Base-by-base conservation (phyloP, 2,329 filamentous ascomycete species). In the Fusarium coffeatum region DNA sequence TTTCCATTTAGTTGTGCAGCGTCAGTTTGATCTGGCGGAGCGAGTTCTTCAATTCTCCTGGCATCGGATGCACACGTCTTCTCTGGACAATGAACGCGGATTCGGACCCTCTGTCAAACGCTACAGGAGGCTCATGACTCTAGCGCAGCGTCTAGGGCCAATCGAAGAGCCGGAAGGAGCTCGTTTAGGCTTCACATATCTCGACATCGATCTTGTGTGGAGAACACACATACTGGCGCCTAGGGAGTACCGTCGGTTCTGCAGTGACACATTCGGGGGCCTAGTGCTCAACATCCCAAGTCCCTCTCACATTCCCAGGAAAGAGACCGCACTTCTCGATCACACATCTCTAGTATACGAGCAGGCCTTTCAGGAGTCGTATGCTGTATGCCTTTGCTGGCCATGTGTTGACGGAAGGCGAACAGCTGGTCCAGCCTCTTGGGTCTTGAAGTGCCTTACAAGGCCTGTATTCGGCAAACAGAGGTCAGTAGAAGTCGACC, bases 141-240 rank as follows among this genome's bases (percentile, higher is more conserved):
- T 74, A 25, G n/a, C 48, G 11, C 57, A 32, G 20, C 63, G 46
- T 41, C 15, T 11, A 13, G 40, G 18, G 16, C 28, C 28, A 40
- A 57, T 64, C 15, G 34, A 23, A 30, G 22, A 25, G 28, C 23
- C 27, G 18, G 25, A 42, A 22, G 32, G 18, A n/a, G 40, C 42
- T 20, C n/a, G 27, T 22, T 43, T 46, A 6, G 13, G 4, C 6
- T 50, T 64, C 6, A 32, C 64, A 3, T 64, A 71, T 46, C 37
- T 74, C 18, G 69, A 69, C 48, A 63, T 73, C 16, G 62, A 74
- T 15, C 56, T 73, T 20, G 64, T 67, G 16, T 72, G 56, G 61
- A 70, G 64, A 55, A 73, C 69, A 12, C 71, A 75, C 25, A 61
- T 64, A 53, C 65, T 73, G n/a, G 49, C 30, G 2, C 65, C 61